These are phyloP conservation scores for Penicillium paradoxum DNA, from an alignment of 495 filamentous ascomycete genomes.

Conservation along the genomic window DNA sequence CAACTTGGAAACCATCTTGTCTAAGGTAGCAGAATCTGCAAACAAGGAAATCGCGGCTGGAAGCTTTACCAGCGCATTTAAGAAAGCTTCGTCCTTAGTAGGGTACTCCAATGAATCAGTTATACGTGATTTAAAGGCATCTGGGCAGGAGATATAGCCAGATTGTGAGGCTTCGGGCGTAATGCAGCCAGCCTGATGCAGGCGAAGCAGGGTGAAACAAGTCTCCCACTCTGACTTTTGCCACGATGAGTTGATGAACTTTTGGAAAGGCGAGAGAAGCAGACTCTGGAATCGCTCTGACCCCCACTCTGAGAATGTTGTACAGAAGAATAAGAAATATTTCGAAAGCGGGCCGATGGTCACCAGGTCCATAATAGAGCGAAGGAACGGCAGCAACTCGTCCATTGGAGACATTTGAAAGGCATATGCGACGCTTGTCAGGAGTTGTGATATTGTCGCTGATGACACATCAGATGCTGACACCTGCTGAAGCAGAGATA, in stretches of 20 bases:
- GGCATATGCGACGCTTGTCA: constrained; percentile 59
- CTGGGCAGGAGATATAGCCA: constrained; percentile 56
- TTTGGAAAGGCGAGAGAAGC: constrained; percentile 75
- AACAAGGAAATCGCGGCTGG: constrained; percentile 35
- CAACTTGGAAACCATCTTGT: constrained; percentile 31
- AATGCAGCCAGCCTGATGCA: constrained; percentile 52
- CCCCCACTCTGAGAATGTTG: constrained; percentile 67
- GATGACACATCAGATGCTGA: constrained; percentile 36
- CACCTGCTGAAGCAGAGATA: constrained; percentile 48
- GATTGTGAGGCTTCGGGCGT: constrained; percentile 42
- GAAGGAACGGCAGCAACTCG: constrained; percentile 62
- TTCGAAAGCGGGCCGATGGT: constrained; percentile 55
- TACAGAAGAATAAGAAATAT: constrained; percentile 80
- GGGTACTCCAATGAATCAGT: constrained; percentile 55
- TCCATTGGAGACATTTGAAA: constrained; percentile 78
- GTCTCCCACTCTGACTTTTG: constrained; percentile 60
- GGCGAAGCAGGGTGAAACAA: constrained; percentile 62
- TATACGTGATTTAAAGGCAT: constrained; percentile 66
- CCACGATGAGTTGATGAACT: constrained; percentile 75
- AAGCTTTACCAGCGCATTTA: constrained; percentile 40
- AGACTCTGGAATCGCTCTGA: constrained; percentile 71
- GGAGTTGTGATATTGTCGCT: constrained; percentile 51
- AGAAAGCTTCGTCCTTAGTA: constrained; percentile 26
- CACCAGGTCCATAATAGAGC: constrained; percentile 57
- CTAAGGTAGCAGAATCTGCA: constrained; percentile 28